phyloP scores from a whole-genome alignment of 192 early-diverging fungal species.

The Backusella circina region DNA sequence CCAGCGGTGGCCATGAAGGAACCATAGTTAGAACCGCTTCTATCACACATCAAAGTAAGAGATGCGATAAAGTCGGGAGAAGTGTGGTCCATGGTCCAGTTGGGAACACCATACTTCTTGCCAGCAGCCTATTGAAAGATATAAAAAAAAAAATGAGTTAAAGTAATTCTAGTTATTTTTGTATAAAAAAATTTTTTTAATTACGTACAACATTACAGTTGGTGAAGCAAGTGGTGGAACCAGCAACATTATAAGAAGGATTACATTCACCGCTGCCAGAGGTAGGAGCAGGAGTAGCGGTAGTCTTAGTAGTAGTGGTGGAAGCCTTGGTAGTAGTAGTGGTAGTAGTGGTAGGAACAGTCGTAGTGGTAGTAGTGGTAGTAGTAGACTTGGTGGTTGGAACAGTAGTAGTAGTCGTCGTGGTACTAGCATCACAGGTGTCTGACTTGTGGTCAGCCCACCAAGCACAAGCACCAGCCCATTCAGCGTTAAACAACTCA shows the following conservation, averaged over 20 bases:
- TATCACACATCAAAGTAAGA: background rate
- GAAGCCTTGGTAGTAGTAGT: background rate
- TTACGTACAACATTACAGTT: background rate
- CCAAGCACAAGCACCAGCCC: constrained; percentile 6
- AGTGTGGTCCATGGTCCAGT: background rate
- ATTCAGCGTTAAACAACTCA: background rate
- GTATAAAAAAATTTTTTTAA: too few species aligned
- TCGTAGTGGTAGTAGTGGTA: background rate
- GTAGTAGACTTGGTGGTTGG: background rate
- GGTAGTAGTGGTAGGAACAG: background rate
- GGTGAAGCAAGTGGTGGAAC: background rate
- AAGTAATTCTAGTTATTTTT: too few species aligned
- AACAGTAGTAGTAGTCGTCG: background rate
- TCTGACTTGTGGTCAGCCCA: background rate
- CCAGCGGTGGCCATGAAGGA: background rate
- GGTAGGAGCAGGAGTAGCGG: background rate
- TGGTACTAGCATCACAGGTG: background rate
- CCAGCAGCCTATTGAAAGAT: background rate
- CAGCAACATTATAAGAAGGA: background rate
- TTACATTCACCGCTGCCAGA: background rate
- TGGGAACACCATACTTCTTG: background rate
- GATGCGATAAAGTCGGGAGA: background rate
- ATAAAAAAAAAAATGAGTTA: too few species aligned
- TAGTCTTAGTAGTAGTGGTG: background rate
- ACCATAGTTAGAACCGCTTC: background rate